Base-by-base conservation (phyloP, 1,284 basidiomycete genomes). In the Cutaneotrichosporon cavernicola region DNA sequence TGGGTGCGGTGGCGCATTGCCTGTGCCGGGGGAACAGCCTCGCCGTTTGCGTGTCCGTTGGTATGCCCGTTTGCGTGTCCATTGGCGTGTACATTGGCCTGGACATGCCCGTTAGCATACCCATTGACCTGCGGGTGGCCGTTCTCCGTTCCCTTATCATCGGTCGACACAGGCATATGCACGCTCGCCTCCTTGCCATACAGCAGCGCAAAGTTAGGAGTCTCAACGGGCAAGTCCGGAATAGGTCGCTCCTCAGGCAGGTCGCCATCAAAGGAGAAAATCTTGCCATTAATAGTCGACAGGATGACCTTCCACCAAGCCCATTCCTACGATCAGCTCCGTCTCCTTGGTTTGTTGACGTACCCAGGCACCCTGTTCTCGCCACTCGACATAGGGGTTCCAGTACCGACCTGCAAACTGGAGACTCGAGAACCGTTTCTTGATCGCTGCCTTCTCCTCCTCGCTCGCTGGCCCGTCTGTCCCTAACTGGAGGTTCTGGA, bases 311-410 rank as follows among this genome's bases (percentile, higher is more conserved):
- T 79, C 77, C 77, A 79, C 59, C 74, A 67, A 11, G 77, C 77
- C 77, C 77, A 79, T 72, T 79, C 77, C 76, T 76, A 52, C 31
- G 30, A 22, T 56, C 38, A 59, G 47, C n/a, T n/a, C 49, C 18
- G 13, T 32, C 9, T 11, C n/a, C 9, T 2, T 32, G n/a, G 16
- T 46, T 18, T 10, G 18, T 9, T 13, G 8, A 72, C 76, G 49
- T 43, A 78, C 77, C 79, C 79, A 80, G 18, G 77, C 76, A n/a
- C 82, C 82, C 68, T 83, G 82, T 66, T 84, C 83, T 63, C 82
- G 73, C 82, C 83, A 84, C 65, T 84, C 83, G 11, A 77, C 75
- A 56, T 82, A 80, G 2, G 82, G 81, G 67, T 84, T 83, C 70
- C 77, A 79, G 65, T 74, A 78, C 43, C 77, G 62, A 26, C 77